Evolutionary conservation across 2,329 filamentous ascomycete genomes (phyloP).

Genomic region (Calycina marina): DNA sequence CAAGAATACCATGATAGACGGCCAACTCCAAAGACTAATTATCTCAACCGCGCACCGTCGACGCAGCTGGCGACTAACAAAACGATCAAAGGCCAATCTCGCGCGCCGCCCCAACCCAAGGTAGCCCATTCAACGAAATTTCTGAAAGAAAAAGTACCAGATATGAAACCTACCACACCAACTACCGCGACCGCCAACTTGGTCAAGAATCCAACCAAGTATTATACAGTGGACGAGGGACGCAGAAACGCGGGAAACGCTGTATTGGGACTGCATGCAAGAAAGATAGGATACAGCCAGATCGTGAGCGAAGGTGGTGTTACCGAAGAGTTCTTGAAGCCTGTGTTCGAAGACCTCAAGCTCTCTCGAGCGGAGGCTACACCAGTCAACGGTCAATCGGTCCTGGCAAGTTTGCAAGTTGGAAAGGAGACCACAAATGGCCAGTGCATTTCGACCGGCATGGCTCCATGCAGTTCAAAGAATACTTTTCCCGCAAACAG

Average conservation of each 20-base stretch:
- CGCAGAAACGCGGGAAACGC: conserved; percentile 48
- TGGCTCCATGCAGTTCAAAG: not conserved
- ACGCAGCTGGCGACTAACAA: too few species aligned
- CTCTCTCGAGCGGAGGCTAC: conserved; percentile 26
- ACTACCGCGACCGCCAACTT: not conserved
- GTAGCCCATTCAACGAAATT: too few species aligned
- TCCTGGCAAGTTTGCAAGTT: not conserved
- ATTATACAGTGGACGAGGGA: conserved; percentile 11
- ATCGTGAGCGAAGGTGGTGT: conserved; percentile 50
- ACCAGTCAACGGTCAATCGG: conserved; percentile 1
- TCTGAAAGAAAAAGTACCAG: not conserved
- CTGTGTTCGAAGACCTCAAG: conserved; percentile 54
- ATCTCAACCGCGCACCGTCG: too few species aligned
- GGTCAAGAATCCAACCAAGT: not conserved
- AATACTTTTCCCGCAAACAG: too few species aligned
- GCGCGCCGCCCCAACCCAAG: too few species aligned
- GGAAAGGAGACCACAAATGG: not conserved
- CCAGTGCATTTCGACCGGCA: not conserved
- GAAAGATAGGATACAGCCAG: conserved; percentile 60
- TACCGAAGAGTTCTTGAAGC: conserved; percentile 5
- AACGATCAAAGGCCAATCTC: too few species aligned
- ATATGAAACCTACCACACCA: not conserved
- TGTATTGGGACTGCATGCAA: conserved; percentile 45
- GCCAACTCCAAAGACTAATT: too few species aligned
- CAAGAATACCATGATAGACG: too few species aligned